Base-by-base conservation (phyloP, 352 stramenopile species). In the Pythium plurisporium region DNA sequence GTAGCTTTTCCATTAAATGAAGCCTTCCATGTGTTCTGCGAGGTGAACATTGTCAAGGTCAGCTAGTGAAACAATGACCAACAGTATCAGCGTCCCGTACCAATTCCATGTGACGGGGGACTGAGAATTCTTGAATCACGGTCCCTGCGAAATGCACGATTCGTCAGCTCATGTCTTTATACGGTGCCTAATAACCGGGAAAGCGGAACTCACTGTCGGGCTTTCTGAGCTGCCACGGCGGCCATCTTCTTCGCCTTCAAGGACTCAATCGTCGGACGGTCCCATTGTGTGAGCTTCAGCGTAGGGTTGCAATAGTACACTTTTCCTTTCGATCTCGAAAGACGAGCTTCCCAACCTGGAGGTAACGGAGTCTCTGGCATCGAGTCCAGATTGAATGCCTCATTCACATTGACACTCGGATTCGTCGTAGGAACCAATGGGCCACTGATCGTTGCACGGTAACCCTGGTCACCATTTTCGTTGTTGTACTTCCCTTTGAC, bases 401-500 rank as follows among this genome's bases (percentile, higher is more conserved):
- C 76, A 31, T 68, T 67, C 22, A 69, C 55, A 30, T 53, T 72
- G 2, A 38, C 37, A 22, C 41, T 58, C 22, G 52, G 43, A 9
- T 26, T 64, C 7, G 34, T 20, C 9, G 48, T 30, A 5, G 62
- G 62, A 0, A 57, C 50, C 31, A 70, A 25, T 2, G 62, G 44
- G 1, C 55, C 55, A 26, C 4, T 44, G 20, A 69, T 64, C 17
- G 40, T 62, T 12, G 56, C 43, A 22, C 62, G 56, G 27, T 49
- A 60, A 4, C 23, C 54, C 20, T 49, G 22, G 14, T 59, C 51
- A 11, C 51, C 62, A 19, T 79, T 65, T 27, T 86, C 76, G 14
- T 72, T 73, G 45, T 90, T 87, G 57, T 94, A 94, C 54, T 94
- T 94, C 22, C 78, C 82, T 59, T 91, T 91, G 12, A 92, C 77